Conservation (phyloP, 2,329 filamentous ascomycete genomes). For the Colletotrichum sojae region DNA sequence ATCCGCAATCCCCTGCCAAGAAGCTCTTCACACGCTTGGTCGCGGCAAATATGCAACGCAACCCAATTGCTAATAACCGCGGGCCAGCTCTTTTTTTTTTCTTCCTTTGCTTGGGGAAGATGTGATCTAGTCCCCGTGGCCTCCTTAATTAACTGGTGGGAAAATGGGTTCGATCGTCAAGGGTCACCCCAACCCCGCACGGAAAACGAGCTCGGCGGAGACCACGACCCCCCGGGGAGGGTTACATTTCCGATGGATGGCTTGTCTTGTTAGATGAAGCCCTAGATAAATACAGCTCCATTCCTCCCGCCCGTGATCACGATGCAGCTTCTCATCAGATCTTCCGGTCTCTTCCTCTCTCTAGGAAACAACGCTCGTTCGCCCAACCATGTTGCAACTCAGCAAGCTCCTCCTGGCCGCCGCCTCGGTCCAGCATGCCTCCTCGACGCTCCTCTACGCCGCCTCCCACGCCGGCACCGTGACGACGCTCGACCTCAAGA, state of each 20-base stretch:
- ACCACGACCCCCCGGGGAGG: not conserved
- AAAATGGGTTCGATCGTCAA: slow-evolving; percentile 17
- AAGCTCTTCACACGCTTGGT: too few species aligned
- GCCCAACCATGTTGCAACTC: slow-evolving; percentile 14
- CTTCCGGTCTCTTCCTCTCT: too few species aligned
- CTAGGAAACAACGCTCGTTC: not conserved
- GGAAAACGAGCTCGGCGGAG: slow-evolving; percentile 32
- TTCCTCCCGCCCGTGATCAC: too few species aligned
- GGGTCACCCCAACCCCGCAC: slow-evolving; percentile 36
- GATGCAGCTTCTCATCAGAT: not conserved
- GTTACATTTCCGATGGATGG: slow-evolving; percentile 30
- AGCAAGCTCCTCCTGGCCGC: slow-evolving; percentile 22
- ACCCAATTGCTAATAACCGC: not conserved
- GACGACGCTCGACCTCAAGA: slow-evolving; percentile 59
- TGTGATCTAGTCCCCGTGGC: not conserved
- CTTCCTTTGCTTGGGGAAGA: not conserved
- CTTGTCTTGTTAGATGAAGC: not conserved
- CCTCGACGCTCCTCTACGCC: slow-evolving; percentile 60
- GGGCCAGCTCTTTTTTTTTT: not conserved
- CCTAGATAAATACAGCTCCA: too few species aligned
- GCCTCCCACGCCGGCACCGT: slow-evolving; percentile 64
- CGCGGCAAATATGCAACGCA: not conserved
- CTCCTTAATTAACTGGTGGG: slow-evolving; percentile 32
- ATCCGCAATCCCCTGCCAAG: slow-evolving; percentile 32
- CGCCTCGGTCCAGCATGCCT: slow-evolving; percentile 45